phyloP scores from a whole-genome alignment of 352 stramenopile genomes.

The Saprolegnia parasitica region DNA sequence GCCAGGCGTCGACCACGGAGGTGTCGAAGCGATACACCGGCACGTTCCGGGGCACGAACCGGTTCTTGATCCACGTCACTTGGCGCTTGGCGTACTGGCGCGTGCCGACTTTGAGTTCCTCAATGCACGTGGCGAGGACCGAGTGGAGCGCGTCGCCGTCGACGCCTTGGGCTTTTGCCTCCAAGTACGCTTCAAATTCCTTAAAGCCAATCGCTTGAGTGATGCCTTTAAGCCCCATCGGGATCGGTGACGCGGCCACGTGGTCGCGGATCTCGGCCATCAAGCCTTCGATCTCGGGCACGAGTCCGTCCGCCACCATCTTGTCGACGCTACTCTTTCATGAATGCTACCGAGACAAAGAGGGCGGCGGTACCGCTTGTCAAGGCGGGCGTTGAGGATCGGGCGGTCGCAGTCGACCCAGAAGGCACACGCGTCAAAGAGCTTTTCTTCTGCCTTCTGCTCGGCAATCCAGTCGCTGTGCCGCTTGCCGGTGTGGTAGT shows the following conservation, averaged over 20 bases:
- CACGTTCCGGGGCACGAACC: slow-evolving; percentile 78
- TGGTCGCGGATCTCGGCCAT: slow-evolving; percentile 47
- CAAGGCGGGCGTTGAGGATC: slow-evolving; percentile 58
- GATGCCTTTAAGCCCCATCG: slow-evolving; percentile 46
- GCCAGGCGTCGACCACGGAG: slow-evolving; percentile 62
- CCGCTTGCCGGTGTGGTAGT: slow-evolving; percentile 65
- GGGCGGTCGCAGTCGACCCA: slow-evolving; percentile 73
- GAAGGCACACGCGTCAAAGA: slow-evolving; percentile 79
- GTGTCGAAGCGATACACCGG: slow-evolving; percentile 83
- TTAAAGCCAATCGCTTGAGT: slow-evolving; percentile 89
- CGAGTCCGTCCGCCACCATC: slow-evolving; percentile 73
- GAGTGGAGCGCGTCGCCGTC: slow-evolving; percentile 31
- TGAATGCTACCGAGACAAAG: not conserved
- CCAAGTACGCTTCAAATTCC: slow-evolving; percentile 83
- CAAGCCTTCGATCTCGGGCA: slow-evolving; percentile 68
- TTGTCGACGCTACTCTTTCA: slow-evolving; percentile 27
- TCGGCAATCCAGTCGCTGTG: slow-evolving; percentile 66
- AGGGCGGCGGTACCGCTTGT: slow-evolving; percentile 35
- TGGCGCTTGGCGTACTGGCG: slow-evolving; percentile 82
- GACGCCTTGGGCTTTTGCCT: slow-evolving; percentile 34
- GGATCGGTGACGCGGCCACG: slow-evolving; percentile 39
- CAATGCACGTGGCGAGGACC: slow-evolving; percentile 58
- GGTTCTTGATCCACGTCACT: slow-evolving; percentile 85
- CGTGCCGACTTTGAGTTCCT: slow-evolving; percentile 74
- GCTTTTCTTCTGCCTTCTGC: slow-evolving; percentile 53